Conservation (phyloP, 331 rosid genomes). For the Saraca asoca region DNA sequence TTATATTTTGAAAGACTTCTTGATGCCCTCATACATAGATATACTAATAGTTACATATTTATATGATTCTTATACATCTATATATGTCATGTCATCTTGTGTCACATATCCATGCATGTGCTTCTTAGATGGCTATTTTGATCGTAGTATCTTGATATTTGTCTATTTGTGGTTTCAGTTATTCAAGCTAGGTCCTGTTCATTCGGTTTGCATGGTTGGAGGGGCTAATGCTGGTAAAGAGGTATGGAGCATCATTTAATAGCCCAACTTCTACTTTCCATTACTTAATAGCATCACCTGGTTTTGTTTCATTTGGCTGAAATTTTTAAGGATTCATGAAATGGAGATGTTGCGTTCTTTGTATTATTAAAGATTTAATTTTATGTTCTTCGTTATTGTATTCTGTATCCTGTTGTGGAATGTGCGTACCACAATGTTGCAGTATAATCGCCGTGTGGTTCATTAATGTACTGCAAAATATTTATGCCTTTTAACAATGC, state of each 20-base stretch:
- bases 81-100: too few relatives aligned
- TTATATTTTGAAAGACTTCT: too few relatives aligned
- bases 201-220: constrained; percentile 46
- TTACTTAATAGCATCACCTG: neutral
- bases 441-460: neutral
- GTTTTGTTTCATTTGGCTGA: constrained; percentile 4
- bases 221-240: constrained; percentile 33
- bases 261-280: too few relatives aligned
- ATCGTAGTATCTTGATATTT: neutral
- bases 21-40: too few relatives aligned
- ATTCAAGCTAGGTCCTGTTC: constrained; percentile 42
- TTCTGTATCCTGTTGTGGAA: neutral
- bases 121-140: too few relatives aligned
- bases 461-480: neutral
- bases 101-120: too few relatives aligned
- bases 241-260: constrained; percentile 28
- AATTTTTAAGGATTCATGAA: neutral
- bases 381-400: neutral
- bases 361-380: too few relatives aligned
- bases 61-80: too few relatives aligned
- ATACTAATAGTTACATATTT: too few relatives aligned
- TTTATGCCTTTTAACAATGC: constrained; percentile 36
- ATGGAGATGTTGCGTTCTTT: too few relatives aligned
- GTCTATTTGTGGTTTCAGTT: constrained; percentile 37
- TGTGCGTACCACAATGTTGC: neutral